Base-by-base conservation (phyloP, 768 basidiomycete species). In the Lactarius indigo region DNA sequence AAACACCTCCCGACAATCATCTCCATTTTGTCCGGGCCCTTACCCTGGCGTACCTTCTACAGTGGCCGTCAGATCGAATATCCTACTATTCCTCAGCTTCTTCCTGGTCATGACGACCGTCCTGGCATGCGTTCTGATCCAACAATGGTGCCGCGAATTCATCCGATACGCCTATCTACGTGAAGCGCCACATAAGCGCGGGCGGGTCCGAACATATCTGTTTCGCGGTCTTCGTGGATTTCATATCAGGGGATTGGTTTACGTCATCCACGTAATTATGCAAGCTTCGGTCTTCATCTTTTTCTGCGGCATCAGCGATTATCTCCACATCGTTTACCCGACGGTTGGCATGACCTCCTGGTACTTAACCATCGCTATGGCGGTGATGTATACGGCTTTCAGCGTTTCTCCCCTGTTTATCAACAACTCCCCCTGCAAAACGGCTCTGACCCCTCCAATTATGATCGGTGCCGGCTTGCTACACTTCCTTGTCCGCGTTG, bases 71-170 rank as follows among this genome's bases (percentile, higher is more conserved):
- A 54, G 66, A n/a, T 39, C 64, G 41, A 68, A 68, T 39, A 57
- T 61, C 28, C 26, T 61, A 4, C 7, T 69, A 6, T 57, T 52
- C 35, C 5, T 70, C 42, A 64, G 69, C 44, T 57, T 70, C 23
- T 57, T 64, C 47, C 37, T 70, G 0, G 35, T 26, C 20, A 37
- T 68, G 15, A 54, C 52, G 41, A 69, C 63, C 35, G 67, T 59
- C 7, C 55, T 70, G 3, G 56, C 44, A 35, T 64, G 55, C 4
- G 59, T 41, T 2, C 59, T 68, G 5, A 47, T 70, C 15, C 69
- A 70, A 5, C 64, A 70, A 50, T 70, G 69, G 69, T 58, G 61
- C 30, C 30, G 56, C 2, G 61, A 61, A 23, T 66, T 60, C 39
- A 10, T 68, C 18, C 33, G 23, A 26, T 33, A 13, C 5, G 44